Evolutionary conservation across 257 asterid genomes (phyloP).

Genomic region (Solanum chiquidenum): DNA sequence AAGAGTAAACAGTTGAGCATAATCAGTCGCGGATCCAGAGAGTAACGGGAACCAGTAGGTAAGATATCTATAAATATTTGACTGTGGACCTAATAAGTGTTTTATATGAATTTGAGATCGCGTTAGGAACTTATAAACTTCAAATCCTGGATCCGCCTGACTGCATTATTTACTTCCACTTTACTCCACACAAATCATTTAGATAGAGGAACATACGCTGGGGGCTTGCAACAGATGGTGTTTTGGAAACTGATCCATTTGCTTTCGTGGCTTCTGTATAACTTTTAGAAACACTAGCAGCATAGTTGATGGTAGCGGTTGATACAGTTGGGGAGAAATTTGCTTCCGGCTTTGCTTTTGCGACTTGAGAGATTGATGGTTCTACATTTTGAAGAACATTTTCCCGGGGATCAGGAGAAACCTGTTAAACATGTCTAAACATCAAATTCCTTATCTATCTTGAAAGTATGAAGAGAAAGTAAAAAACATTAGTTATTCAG

Average conservation of each 20-base stretch:
- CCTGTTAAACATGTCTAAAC: not conserved
- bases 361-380: not conserved
- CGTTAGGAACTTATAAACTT: not conserved
- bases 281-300: conserved; percentile 10
- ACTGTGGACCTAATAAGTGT: not conserved
- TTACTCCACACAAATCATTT: not conserved
- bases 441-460: not conserved
- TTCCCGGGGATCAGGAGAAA: not conserved
- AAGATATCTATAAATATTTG: not conserved
- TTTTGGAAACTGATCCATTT: not conserved
- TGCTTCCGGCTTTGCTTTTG: not conserved
- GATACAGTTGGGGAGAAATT: not conserved
- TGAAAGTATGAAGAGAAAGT: not conserved
- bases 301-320: not conserved
- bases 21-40: not conserved
- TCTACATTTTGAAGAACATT: not conserved
- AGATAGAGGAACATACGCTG: conserved; percentile 9
- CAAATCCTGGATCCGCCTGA: not conserved
- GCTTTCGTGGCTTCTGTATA: not conserved
- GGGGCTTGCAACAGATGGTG: not conserved
- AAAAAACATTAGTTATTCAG: not conserved
- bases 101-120: not conserved
- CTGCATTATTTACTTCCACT: not conserved
- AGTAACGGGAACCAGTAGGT: not conserved
- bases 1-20: not conserved